Base-by-base conservation (phyloP, 2,329 filamentous ascomycete species). In the Penicillium sp. region DNA sequence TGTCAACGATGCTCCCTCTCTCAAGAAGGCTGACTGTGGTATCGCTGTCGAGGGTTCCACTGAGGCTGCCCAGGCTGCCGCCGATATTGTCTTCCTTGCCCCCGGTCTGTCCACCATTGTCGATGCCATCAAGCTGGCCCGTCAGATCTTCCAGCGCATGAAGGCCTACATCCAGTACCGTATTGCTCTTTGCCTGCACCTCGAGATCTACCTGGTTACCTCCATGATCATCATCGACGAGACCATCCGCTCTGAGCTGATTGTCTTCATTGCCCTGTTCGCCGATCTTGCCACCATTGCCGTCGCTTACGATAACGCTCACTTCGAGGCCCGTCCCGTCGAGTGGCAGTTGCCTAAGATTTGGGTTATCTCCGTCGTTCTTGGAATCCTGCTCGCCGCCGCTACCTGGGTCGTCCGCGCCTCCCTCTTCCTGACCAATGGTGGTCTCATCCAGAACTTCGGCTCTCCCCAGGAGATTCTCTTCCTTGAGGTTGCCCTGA, bases 401-500 rank as follows among this genome's bases (percentile, higher is more conserved):
- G 89, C 82, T 63, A 92, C 90, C 70, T 92, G 90, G 90, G 82
- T 92, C 73, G 81, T 91, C 66, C 89, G 89, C 72, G 90, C 86
- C 56, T 85, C 89, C 53, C 80, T 92, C 73, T 92, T 87, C 84
- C 79, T 91, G 22, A 79, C 81, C 62, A 87, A 86, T 76, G 90
- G 90, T 74, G 90, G 90, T 83, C 83, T 92, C 72, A 86, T 92
- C 73, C 85, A 91, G 81, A 89, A 90, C 81, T 92, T 86, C 73
- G 90, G 89, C 75, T 88, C 86, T 71, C 84, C 91, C 66, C 89
- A 92, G 80, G 88, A 90, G 73, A 89, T 92, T 62, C 84, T 96
- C 78, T 96, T 96, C 89, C 88, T 96, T 45, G 88, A 96, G 83
- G 89, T 96, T 80, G 93, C 91, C 22, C 87, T 96, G 64, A 93